These are phyloP conservation scores for Ceratobasidium sp. DNA, from an alignment of 1,284 basidiomycete genomes.

Conservation along the genomic window DNA sequence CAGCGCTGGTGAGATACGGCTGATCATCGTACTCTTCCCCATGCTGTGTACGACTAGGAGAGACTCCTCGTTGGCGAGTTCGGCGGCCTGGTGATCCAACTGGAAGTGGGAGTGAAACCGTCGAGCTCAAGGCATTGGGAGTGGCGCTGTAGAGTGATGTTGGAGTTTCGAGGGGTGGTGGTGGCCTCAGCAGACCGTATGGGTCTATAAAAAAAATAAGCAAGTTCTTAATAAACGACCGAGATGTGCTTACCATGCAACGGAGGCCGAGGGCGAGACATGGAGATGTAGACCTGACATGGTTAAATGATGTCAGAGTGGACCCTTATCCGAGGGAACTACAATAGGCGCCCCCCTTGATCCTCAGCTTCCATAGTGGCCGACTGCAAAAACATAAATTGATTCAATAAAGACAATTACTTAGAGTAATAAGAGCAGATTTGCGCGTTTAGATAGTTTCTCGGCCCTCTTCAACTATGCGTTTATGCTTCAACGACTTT, in stretches of 20 bases:
- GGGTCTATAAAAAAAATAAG: constrained; percentile 9
- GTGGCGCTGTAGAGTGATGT: constrained; percentile 19
- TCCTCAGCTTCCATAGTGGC: too few species aligned
- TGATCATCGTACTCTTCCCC: constrained; percentile 36
- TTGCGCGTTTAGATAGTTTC: too few species aligned
- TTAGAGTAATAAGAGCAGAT: too few species aligned
- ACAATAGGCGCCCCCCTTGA: too few species aligned
- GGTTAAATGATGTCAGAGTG: constrained; percentile 28
- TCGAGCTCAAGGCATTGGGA: background rate
- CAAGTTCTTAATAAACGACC: background rate
- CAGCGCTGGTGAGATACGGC: constrained; percentile 30
- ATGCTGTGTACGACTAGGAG: constrained; percentile 27
- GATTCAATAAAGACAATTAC: too few species aligned
- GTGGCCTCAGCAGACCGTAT: constrained; percentile 31
- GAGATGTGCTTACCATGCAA: constrained; percentile 19
- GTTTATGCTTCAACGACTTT: too few species aligned
- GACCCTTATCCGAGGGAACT: background rate
- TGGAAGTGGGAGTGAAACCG: constrained; percentile 16
- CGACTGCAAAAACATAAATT: too few species aligned
- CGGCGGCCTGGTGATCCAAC: constrained; percentile 18
- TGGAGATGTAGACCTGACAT: background rate
- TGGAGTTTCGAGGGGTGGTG: constrained; percentile 23
- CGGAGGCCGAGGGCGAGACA: constrained; percentile 38
- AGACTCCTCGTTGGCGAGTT: constrained; percentile 23
- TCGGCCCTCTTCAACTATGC: too few species aligned